Evolutionary conservation across 495 filamentous ascomycete genomes (phyloP).

Genomic region (Xylaria grammica): DNA sequence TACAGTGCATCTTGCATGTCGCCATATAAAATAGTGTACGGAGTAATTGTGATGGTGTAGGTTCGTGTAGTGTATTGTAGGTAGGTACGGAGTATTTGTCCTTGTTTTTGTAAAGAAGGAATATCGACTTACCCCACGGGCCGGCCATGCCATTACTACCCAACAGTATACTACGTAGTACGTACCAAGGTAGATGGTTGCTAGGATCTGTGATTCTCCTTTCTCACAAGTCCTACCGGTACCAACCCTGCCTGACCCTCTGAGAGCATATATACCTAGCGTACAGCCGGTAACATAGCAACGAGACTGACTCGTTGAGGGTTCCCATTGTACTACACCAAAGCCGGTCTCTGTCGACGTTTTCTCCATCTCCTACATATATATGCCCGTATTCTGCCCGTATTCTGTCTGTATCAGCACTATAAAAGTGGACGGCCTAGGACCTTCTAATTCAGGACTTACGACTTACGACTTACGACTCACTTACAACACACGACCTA

Average conservation of each 20-base stretch:
- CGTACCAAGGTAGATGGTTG: neutral
- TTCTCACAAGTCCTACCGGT: neutral
- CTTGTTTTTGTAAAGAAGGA: no score
- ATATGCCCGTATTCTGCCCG: no score
- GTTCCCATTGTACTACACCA: neutral
- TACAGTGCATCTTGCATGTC: constrained; percentile 5
- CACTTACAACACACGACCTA: no score
- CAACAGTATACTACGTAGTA: neutral
- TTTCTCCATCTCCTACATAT: neutral
- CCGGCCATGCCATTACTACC: neutral
- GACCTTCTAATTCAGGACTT: neutral
- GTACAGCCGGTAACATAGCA: neutral
- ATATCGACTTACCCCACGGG: no score
- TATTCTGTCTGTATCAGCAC: no score
- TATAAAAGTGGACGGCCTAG: neutral
- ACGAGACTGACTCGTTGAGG: neutral
- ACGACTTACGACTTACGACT: neutral
- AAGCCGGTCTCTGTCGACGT: neutral
- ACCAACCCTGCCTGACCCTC: constrained; percentile 2
- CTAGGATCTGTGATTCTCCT: neutral
- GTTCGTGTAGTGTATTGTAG: no score
- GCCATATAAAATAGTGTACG: neutral
- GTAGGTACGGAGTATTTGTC: no score
- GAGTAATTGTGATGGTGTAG: no score
- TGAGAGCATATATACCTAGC: neutral